A percentile compares a stretch with the other conserved stretches of the same genome.
Conservation (phyloP, 2,329 filamentous ascomycete genomes). For the Paradendryphiella salina region DNA sequence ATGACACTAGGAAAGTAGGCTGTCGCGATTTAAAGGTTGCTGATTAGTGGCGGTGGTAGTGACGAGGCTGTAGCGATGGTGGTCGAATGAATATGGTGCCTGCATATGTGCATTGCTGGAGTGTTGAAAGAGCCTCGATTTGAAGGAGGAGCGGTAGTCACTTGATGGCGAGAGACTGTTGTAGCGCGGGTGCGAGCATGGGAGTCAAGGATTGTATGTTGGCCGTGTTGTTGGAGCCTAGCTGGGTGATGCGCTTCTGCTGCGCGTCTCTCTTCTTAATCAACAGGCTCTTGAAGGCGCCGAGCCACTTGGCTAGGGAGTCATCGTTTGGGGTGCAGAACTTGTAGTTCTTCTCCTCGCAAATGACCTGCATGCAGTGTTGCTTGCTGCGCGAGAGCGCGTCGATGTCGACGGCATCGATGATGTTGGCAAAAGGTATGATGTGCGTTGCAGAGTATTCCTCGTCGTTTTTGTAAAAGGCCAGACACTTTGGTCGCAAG, state of each 20-base stretch:
- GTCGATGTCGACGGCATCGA: conserved; percentile 92
- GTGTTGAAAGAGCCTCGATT: background rate
- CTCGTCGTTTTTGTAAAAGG: conserved; percentile 87
- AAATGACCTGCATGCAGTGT: conserved; percentile 89
- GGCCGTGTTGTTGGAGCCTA: conserved; percentile 15
- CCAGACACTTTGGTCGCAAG: conserved; percentile 78
- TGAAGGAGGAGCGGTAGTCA: background rate
- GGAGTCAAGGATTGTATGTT: conserved; percentile 15
- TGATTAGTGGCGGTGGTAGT: background rate
- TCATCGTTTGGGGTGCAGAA: conserved; percentile 74
- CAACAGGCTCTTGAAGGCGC: conserved; percentile 85
- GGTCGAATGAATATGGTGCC: conserved; percentile 2
- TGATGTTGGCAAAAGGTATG: conserved; percentile 74
- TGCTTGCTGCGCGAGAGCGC: conserved; percentile 81
- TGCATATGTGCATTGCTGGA: conserved; percentile 13
- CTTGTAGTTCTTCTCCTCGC: conserved; percentile 72
- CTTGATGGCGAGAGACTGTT: conserved; percentile 13
- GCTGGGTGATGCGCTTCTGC: conserved; percentile 27
- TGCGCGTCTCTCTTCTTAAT: conserved; percentile 65
- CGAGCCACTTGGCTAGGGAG: conserved; percentile 78
- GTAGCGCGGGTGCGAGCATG: conserved; percentile 5
- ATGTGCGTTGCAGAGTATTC: conserved; percentile 89
- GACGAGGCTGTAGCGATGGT: background rate
- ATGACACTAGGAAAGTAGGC: background rate
- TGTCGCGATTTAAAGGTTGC: conserved; percentile 10